Evolutionary conservation across 2,329 filamentous ascomycete species (phyloP).

Genomic region (Fulvia fulva): DNA sequence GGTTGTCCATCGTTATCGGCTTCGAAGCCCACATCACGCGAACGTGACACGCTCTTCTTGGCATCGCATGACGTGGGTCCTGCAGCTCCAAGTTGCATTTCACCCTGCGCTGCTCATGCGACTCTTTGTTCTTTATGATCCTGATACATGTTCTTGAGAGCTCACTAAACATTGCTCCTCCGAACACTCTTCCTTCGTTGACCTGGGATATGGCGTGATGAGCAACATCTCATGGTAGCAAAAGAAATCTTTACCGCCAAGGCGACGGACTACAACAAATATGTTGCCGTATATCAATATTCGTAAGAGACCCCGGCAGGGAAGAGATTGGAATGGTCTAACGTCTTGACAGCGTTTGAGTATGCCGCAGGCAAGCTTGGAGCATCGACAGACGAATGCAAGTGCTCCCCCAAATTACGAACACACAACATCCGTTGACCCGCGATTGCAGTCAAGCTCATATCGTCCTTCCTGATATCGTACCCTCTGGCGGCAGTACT

Average conservation of each 20-base stretch:
- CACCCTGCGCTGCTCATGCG: background rate
- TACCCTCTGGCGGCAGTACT: slow-evolving; percentile 85
- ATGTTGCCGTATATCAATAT: slow-evolving; percentile 64
- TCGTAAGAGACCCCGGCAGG: slow-evolving; percentile 43
- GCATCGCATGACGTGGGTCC: background rate
- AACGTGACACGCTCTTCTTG: background rate
- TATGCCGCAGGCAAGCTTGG: slow-evolving; percentile 56
- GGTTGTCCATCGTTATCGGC: background rate
- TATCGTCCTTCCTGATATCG: slow-evolving; percentile 83
- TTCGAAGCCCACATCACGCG: background rate
- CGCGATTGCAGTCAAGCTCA: slow-evolving; percentile 73
- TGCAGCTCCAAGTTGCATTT: background rate
- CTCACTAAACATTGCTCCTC: background rate
- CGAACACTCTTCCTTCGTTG: background rate
- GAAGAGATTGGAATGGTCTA: background rate
- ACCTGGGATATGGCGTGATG: background rate
- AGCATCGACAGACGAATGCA: slow-evolving; percentile 63
- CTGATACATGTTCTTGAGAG: background rate
- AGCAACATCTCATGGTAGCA: background rate
- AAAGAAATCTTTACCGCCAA: background rate
- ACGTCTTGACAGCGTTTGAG: slow-evolving; percentile 52
- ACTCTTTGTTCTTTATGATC: background rate
- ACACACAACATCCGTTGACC: slow-evolving; percentile 4
- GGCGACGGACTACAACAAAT: background rate
- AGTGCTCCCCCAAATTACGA: slow-evolving; percentile 19